phyloP scores from a whole-genome alignment of 371 early-diverging fungal genomes.

The Syncephalastrum sp. region DNA sequence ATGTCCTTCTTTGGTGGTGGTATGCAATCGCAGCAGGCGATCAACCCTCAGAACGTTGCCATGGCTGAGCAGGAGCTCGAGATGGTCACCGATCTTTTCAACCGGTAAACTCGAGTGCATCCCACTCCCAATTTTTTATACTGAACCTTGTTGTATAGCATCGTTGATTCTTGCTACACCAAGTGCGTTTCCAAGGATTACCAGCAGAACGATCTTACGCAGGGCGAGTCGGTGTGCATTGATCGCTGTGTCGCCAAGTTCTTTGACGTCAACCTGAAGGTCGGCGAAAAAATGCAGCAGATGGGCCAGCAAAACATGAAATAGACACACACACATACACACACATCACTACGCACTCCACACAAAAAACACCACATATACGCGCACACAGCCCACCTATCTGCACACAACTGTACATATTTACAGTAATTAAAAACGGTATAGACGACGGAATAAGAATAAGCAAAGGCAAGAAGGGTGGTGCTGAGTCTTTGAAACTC shows the following conservation, averaged over 20 bases:
- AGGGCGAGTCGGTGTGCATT: conserved; percentile 90
- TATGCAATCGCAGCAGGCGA: conserved; percentile 47
- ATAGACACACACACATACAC: conserved; percentile 4
- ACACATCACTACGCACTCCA: neutral
- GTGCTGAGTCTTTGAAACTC: too few species aligned
- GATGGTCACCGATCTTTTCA: conserved; percentile 80
- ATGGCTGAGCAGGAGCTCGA: conserved; percentile 86
- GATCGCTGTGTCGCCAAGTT: conserved; percentile 89
- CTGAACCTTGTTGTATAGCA: conserved; percentile 35
- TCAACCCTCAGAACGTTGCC: conserved; percentile 75
- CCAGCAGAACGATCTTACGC: conserved; percentile 77
- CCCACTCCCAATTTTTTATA: neutral
- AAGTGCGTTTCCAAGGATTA: conserved; percentile 85
- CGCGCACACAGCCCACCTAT: neutral
- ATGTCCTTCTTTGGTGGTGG: conserved; percentile 52
- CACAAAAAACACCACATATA: conserved; percentile 10
- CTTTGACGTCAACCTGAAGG: conserved; percentile 74
- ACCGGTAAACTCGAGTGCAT: conserved; percentile 50
- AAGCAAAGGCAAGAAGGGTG: too few species aligned
- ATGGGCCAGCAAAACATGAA: conserved; percentile 35
- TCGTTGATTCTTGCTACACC: conserved; percentile 75
- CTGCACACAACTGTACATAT: too few species aligned
- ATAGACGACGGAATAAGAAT: too few species aligned
- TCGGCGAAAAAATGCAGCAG: conserved; percentile 66
- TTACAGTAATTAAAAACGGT: too few species aligned